These are phyloP conservation scores for Lactarius psammicola DNA, from an alignment of 768 basidiomycete genomes.

Conservation along the genomic window DNA sequence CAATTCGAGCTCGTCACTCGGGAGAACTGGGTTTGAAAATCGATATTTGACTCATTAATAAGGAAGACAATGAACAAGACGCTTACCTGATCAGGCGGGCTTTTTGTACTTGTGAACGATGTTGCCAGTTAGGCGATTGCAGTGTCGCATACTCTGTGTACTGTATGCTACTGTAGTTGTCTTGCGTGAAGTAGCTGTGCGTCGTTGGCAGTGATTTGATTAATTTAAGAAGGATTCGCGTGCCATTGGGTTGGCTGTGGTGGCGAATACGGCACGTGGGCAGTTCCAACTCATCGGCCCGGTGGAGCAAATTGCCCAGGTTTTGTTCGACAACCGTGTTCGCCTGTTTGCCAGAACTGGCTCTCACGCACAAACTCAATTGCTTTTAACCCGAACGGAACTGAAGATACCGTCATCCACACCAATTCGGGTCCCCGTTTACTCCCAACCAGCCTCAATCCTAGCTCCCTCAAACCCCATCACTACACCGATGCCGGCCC, in stretches of 20 bases:
- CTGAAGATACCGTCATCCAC: background rate
- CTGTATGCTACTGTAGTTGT: conserved; percentile 4
- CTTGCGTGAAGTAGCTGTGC: background rate
- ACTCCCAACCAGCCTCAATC: conserved; percentile 14
- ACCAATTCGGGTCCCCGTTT: conserved; percentile 1
- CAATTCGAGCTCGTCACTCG: background rate
- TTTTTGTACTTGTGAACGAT: background rate
- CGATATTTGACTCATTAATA: background rate
- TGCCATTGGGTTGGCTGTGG: background rate
- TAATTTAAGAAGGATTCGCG: background rate
- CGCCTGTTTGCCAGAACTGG: background rate
- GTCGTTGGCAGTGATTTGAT: too few species aligned
- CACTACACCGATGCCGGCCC: conserved; percentile 17
- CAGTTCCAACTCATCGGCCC: background rate
- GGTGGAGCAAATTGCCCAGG: background rate
- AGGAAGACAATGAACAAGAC: conserved; percentile 4
- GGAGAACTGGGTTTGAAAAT: conserved; percentile 13
- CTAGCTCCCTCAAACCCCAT: background rate
- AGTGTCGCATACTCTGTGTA: background rate
- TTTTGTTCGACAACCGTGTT: background rate
- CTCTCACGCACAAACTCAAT: background rate
- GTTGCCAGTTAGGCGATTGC: background rate
- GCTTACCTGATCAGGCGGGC: conserved; percentile 1
- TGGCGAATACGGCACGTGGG: background rate
- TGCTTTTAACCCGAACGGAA: conserved; percentile 3